These are phyloP conservation scores for Hypoxylon fragiforme DNA, from an alignment of 495 filamentous ascomycete genomes.

Conservation along the genomic window DNA sequence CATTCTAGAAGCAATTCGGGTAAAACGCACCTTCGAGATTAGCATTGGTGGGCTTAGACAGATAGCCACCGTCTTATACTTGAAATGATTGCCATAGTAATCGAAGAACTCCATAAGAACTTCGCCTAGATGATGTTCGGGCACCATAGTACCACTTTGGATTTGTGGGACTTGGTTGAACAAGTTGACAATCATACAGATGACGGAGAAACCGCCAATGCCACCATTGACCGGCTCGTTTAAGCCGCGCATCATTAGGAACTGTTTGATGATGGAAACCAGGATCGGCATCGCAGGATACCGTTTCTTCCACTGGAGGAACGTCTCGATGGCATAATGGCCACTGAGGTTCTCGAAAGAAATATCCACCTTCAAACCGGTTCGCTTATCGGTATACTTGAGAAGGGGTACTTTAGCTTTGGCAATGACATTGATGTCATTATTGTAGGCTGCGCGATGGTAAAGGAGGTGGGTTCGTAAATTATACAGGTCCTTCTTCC, in stretches of 20 bases:
- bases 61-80: conserved; percentile 68
- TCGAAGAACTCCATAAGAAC: conserved; percentile 84
- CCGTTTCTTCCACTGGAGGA: conserved; percentile 71
- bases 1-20: background rate
- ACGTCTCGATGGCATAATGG: conserved; percentile 74
- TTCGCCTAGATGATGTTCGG: conserved; percentile 70
- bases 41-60: conserved; percentile 70
- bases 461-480: conserved; percentile 57
- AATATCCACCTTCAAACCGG: conserved; percentile 79
- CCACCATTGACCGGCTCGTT: conserved; percentile 91
- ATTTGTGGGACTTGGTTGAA: conserved; percentile 75
- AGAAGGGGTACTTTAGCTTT: conserved; percentile 88
- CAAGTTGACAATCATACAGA: conserved; percentile 86
- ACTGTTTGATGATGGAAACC: conserved; percentile 87
- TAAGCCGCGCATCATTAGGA: conserved; percentile 80
- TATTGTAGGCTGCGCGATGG: conserved; percentile 50
- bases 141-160: conserved; percentile 57
- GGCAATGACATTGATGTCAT: conserved; percentile 64
- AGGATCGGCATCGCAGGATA: conserved; percentile 84
- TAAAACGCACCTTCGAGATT: conserved; percentile 68
- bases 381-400: conserved; percentile 78
- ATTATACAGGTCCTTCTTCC: conserved; percentile 41
- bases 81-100: conserved; percentile 81
- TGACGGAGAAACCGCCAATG: conserved; percentile 91
- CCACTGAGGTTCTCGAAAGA: conserved; percentile 93